These are phyloP conservation scores for Chiua sp. DNA, from an alignment of 1,284 basidiomycete genomes.

Conservation along the genomic window DNA sequence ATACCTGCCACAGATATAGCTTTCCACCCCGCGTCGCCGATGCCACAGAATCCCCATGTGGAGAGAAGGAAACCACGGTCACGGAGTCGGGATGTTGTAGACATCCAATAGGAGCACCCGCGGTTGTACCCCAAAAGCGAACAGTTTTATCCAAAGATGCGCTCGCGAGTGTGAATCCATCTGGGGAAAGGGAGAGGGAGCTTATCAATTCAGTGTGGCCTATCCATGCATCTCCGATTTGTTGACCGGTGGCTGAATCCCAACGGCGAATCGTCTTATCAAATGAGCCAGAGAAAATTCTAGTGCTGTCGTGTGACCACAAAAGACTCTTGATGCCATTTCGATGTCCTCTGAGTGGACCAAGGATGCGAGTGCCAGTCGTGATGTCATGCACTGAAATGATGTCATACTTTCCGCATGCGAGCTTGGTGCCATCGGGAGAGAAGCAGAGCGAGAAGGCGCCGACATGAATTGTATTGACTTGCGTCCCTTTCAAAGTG, in stretches of 20 bases:
- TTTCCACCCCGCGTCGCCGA: neutral
- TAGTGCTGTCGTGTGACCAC: neutral
- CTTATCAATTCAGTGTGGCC: neutral
- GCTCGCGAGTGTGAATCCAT: neutral
- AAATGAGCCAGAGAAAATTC: too few species aligned
- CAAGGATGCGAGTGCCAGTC: neutral
- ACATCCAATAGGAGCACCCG: neutral
- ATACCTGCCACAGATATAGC: neutral
- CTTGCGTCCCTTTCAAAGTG: too few species aligned
- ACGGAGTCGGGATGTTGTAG: neutral
- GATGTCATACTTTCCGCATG: too few species aligned
- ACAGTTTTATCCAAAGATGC: too few species aligned
- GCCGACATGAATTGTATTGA: too few species aligned
- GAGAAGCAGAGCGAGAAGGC: too few species aligned
- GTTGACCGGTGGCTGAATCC: neutral
- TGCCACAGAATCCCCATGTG: neutral
- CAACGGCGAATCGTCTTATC: too few species aligned
- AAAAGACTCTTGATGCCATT: neutral
- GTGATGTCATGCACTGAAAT: neutral
- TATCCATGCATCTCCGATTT: neutral
- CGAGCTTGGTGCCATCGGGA: too few species aligned
- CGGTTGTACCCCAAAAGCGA: neutral
- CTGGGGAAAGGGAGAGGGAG: neutral
- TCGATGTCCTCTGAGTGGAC: neutral
- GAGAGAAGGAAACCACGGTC: neutral